These are phyloP conservation scores for Pseudonitzschia pungens DNA, from an alignment of 108 stramenopile genomes.

Conservation along the genomic window DNA sequence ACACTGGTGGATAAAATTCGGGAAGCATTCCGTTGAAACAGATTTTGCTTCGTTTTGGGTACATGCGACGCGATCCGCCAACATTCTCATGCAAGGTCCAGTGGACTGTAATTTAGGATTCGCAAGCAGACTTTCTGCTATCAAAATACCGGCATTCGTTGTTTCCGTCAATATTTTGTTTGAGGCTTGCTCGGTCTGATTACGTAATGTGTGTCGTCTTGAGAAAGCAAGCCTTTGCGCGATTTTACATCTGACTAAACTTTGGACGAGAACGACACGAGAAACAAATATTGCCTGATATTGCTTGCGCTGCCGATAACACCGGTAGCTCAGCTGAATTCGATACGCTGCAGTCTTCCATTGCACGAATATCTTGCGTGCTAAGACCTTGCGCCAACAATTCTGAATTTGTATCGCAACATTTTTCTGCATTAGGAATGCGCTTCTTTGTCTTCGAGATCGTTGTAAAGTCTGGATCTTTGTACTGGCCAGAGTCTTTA, in stretches of 20 bases:
- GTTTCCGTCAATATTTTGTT: background rate
- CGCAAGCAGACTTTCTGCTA: background rate
- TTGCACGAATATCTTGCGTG: background rate
- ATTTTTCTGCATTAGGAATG: no score
- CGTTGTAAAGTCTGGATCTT: no score
- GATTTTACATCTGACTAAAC: background rate
- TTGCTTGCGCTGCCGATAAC: background rate
- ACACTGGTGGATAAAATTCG: background rate
- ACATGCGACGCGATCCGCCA: background rate
- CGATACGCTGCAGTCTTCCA: background rate
- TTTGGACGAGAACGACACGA: background rate
- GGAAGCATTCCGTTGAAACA: background rate
- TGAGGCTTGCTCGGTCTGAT: background rate
- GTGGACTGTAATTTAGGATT: background rate
- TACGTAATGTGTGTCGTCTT: background rate
- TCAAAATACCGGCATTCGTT: background rate
- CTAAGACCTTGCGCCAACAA: background rate
- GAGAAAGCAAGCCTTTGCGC: background rate
- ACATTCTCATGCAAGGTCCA: constrained; percentile 18
- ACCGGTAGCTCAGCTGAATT: background rate
- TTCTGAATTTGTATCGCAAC: background rate
- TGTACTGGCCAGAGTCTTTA: no score
- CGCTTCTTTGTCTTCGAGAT: no score
- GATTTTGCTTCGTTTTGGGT: background rate
- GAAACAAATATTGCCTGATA: background rate